phyloP scores from a whole-genome alignment of 2,329 filamentous ascomycete species.

The Volutella citrinella region DNA sequence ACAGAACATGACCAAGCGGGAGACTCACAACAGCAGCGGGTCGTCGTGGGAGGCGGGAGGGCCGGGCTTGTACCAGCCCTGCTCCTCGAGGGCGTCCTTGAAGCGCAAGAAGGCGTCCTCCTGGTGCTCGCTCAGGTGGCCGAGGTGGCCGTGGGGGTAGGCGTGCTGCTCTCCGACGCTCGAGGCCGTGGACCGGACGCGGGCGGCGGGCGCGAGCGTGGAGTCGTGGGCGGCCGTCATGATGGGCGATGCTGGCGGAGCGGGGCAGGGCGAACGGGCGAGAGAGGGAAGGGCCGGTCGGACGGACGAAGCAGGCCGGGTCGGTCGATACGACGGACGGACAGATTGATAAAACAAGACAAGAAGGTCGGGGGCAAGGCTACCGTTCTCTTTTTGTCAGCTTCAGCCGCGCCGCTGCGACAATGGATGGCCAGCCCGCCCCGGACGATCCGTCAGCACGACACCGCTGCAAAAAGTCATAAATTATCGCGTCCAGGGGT shows the following conservation, averaged over 20 bases:
- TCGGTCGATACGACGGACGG: too few relatives aligned
- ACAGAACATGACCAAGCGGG: background rate
- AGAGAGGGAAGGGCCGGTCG: background rate
- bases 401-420: too few relatives aligned
- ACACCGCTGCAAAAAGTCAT: too few relatives aligned
- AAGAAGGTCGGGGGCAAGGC: too few relatives aligned
- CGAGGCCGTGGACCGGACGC: constrained; percentile 28
- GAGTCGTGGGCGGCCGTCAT: constrained; percentile 24
- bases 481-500: too few relatives aligned
- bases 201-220: constrained; percentile 23
- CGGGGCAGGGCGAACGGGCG: background rate
- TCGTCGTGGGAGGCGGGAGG: constrained; percentile 67
- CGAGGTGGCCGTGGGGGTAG: constrained; percentile 76
- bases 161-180: constrained; percentile 39
- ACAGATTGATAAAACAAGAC: too few relatives aligned
- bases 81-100: constrained; percentile 64
- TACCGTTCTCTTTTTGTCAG: too few relatives aligned
- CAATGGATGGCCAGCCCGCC: too few relatives aligned
- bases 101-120: constrained; percentile 66
- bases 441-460: too few relatives aligned
- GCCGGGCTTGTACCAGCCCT: constrained; percentile 59
- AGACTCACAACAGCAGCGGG: constrained; percentile 66
- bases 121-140: constrained; percentile 70
- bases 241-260: too few relatives aligned
- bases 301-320: too few relatives aligned